Evolutionary conservation across 306 rosid genomes (phyloP).

Genomic region (Castanea sativa): DNA sequence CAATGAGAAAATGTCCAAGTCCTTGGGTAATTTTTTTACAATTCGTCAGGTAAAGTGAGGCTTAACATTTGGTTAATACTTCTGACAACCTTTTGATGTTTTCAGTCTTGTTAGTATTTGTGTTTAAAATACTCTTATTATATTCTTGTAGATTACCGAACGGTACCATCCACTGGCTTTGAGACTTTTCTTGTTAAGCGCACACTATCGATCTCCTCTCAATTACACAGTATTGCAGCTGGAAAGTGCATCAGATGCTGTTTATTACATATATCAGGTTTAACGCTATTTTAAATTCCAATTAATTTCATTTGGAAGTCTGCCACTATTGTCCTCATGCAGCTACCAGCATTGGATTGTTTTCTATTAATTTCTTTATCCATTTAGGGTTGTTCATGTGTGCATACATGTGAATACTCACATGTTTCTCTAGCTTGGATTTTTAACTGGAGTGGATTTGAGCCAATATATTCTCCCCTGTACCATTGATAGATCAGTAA

Average conservation of each 20-base stretch:
- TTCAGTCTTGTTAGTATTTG: constrained; percentile 19
- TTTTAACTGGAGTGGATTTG: neutral
- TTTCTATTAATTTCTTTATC: neutral
- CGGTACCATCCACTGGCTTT: constrained; percentile 81
- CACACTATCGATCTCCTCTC: constrained; percentile 86
- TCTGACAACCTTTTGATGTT: constrained; percentile 15
- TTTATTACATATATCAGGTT: constrained; percentile 87
- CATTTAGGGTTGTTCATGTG: neutral
- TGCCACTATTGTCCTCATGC: neutral
- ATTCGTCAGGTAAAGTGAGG: constrained; percentile 71
- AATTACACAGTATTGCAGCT: constrained; percentile 70
- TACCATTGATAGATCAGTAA: neutral
- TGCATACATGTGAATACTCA: neutral
- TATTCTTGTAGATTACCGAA: constrained; percentile 62
- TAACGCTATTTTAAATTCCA: constrained; percentile 3
- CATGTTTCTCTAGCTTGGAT: neutral
- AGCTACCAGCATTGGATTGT: neutral
- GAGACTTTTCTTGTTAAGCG: constrained; percentile 82
- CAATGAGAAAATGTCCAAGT: constrained; percentile 93
- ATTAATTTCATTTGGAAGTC: neutral
- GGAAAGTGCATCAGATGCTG: constrained; percentile 80
- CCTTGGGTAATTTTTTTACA: constrained; percentile 92
- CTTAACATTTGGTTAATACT: neutral
- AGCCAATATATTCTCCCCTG: too few relatives aligned
- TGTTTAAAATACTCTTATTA: constrained; percentile 7